These are phyloP conservation scores for Monosporascus sp. DNA, from an alignment of 2,329 filamentous ascomycete genomes.

Conservation along the genomic window DNA sequence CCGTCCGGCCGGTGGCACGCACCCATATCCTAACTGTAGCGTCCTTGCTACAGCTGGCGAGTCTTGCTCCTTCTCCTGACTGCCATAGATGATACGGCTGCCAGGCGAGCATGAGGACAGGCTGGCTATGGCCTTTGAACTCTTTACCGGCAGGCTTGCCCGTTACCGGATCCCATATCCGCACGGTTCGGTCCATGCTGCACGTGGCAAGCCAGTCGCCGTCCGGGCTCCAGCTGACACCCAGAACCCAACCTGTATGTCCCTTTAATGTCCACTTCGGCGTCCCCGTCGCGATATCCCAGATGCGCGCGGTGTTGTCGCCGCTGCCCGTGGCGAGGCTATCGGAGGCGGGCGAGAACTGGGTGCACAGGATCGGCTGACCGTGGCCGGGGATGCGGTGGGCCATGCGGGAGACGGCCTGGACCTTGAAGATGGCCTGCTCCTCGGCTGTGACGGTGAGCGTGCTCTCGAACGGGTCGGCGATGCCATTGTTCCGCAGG, in stretches of 20 bases:
- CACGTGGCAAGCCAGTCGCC: conserved; percentile 78
- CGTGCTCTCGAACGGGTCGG: conserved; percentile 52
- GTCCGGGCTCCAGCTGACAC: conserved; percentile 82
- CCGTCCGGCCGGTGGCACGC: conserved; percentile 69
- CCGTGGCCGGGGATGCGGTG: conserved; percentile 87
- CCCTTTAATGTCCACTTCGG: conserved; percentile 80
- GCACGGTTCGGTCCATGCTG: conserved; percentile 88
- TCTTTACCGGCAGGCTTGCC: conserved; percentile 67
- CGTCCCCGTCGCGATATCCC: conserved; percentile 92
- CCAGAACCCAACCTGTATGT: conserved; percentile 86
- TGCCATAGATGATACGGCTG: conserved; percentile 83
- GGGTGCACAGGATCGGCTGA: conserved; percentile 78
- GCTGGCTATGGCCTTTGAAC: conserved; percentile 83
- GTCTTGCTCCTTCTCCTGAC: conserved; percentile 62
- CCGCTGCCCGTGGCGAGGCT: conserved; percentile 84
- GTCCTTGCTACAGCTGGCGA: conserved; percentile 89
- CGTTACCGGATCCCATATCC: conserved; percentile 80
- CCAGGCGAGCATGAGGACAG: conserved; percentile 85
- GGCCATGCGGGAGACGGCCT: conserved; percentile 84
- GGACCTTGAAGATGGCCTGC: conserved; percentile 90
- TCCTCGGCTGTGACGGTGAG: conserved; percentile 60
- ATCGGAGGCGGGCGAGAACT: conserved; percentile 78
- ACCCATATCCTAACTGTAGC: conserved; percentile 84
- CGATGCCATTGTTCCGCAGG: conserved; percentile 50
- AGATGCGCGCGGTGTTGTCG: conserved; percentile 85